phyloP scores from a whole-genome alignment of 2,329 filamentous ascomycete genomes.

The Claviceps spartinae region DNA sequence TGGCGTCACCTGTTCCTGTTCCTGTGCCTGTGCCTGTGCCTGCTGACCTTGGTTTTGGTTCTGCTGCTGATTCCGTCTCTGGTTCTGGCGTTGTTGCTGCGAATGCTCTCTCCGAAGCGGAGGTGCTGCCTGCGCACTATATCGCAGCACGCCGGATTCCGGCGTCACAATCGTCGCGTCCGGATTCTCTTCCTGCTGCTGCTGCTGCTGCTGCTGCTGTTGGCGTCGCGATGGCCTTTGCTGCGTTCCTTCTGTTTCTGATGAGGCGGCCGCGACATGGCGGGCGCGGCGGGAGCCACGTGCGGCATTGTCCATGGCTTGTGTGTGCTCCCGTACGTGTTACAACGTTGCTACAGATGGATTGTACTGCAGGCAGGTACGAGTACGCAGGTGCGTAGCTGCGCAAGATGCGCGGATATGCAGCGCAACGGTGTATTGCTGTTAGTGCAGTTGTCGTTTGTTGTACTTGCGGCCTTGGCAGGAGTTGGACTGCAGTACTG shows the following conservation, averaged over 20 bases:
- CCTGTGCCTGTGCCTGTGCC: conserved; percentile 2
- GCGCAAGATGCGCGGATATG: background rate
- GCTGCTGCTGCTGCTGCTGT: background rate
- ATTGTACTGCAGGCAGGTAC: background rate
- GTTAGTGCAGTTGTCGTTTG: background rate
- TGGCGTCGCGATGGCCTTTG: background rate
- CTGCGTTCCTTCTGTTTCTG: background rate
- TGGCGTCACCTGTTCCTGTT: conserved; percentile 7
- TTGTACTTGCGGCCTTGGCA: background rate
- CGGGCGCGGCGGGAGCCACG: conserved; percentile 19
- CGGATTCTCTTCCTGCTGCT: background rate
- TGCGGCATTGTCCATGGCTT: conserved; percentile 15
- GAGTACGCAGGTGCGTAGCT: background rate
- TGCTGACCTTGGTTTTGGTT: conserved; percentile 2
- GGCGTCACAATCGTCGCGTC: background rate
- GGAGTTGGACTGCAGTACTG: background rate
- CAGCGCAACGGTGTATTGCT: background rate
- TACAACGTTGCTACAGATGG: background rate
- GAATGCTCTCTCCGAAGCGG: conserved; percentile 4
- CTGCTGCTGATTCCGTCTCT: background rate
- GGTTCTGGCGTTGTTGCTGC: conserved; percentile 5
- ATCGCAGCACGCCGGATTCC: background rate
- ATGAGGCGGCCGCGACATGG: conserved; percentile 11
- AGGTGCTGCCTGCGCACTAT: background rate
- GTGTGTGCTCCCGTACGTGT: background rate